Evolutionary conservation across 768 basidiomycete genomes (phyloP), one percentile per base, ranked within the genome.

Genomic region (Termitomyces sp.): DNA sequence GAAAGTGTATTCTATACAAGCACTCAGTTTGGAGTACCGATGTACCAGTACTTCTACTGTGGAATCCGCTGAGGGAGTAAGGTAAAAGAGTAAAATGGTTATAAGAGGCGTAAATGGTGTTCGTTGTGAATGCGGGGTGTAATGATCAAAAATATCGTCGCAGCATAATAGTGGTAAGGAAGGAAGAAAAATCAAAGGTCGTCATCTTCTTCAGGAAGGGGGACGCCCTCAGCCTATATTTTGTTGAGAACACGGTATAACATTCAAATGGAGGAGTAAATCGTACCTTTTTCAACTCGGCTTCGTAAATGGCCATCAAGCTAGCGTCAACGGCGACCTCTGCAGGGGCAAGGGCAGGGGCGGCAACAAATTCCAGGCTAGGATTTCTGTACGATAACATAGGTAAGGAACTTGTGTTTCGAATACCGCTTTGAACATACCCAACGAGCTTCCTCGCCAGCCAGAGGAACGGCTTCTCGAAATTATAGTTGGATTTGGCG

Each of bases 381-480:
- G 87, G 77, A 77, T 96, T 97, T 54, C 95, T 96, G 51, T 45
- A 48, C 45, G 22, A 33, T 20, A 11, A 56, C 13, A 30, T 55
- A 50, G 2, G 54, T 50, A 8, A 53, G 31, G 15, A 50, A 24
- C 6, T 18, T 30, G 8, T 50, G 20, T 20, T 16, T 12, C 3
- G 22, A 34, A 20, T 27, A 34, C 1, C 27, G 20, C 33, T 6
- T 6, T 57, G 5, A 22, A 80, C 91, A 62, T 68, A 94, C 93
- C 95, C 96, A 64, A 96, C 95, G 63, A 99, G 83, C 79, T 98
- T 99, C 79, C 94, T 86, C 59, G 93, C 95, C 72, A 98, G 83
- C 97, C 97, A 98, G 63, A 99, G 84, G 93, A 99, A 98, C 52
- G 97, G 97, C 75, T 98, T 98, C 78, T 99, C 97, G 71, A 98